These are phyloP conservation scores for Pleomassaria siparia DNA, from an alignment of 2,329 filamentous ascomycete species.

Conservation along the genomic window DNA sequence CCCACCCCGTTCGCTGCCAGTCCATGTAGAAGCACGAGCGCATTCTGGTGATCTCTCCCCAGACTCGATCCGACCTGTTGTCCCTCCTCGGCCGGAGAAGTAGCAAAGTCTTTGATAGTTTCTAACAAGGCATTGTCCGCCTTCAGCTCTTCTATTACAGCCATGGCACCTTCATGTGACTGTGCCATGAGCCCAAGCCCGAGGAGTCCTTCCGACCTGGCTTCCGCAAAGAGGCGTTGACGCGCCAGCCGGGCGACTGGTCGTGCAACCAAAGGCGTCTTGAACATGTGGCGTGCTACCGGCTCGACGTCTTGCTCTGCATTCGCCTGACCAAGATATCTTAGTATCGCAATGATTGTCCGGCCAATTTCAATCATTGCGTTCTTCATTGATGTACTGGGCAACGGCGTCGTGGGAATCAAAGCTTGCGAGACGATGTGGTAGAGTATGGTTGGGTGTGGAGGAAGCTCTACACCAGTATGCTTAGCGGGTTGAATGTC, in stretches of 20 bases:
- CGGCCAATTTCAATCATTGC: slow-evolving; percentile 37
- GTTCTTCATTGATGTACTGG: slow-evolving; percentile 44
- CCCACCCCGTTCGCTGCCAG: slow-evolving; percentile 37
- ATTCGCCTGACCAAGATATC: slow-evolving; percentile 20
- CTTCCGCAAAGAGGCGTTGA: slow-evolving; percentile 40
- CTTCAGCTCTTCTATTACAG: slow-evolving; percentile 31
- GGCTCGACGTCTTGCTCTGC: slow-evolving; percentile 25
- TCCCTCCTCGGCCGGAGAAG: slow-evolving; percentile 24
- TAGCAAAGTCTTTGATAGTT: slow-evolving; percentile 36
- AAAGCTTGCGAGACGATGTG: slow-evolving; percentile 34
- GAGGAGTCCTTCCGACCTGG: slow-evolving; percentile 38
- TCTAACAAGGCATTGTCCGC: slow-evolving; percentile 31
- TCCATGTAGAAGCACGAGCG: slow-evolving; percentile 38
- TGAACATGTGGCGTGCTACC: slow-evolving; percentile 26
- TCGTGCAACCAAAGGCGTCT: slow-evolving; percentile 31
- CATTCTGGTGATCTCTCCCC: slow-evolving; percentile 38
- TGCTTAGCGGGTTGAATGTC: slow-evolving; percentile 10
- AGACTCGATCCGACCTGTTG: slow-evolving; percentile 22
- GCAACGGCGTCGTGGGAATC: slow-evolving; percentile 31
- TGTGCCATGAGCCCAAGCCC: slow-evolving; percentile 40
- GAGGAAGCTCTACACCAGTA: slow-evolving; percentile 16
- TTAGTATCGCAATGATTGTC: slow-evolving; percentile 30
- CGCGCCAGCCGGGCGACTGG: slow-evolving; percentile 36
- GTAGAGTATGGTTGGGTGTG: slow-evolving; percentile 27
- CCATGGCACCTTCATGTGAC: slow-evolving; percentile 27